These are phyloP conservation scores for Fusarium anthophilum DNA, from an alignment of 2,329 filamentous ascomycete genomes.

Conservation along the genomic window DNA sequence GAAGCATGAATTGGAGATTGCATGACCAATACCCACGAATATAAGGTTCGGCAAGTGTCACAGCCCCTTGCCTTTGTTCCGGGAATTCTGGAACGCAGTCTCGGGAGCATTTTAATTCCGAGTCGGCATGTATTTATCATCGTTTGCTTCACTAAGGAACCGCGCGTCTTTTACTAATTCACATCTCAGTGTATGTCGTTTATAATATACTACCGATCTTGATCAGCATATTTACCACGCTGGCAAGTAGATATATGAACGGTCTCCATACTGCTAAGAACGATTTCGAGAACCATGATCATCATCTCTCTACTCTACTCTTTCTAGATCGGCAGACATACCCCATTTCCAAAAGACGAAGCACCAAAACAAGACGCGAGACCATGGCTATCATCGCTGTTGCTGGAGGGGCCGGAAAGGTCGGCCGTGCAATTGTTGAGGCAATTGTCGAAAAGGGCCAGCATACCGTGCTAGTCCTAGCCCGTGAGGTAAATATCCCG, in stretches of 20 bases:
- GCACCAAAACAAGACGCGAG: background rate
- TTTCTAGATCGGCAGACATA: too few species aligned
- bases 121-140: background rate
- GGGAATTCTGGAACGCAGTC: too few species aligned
- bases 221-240: background rate
- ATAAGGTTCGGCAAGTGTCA: too few species aligned
- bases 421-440: background rate
- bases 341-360: background rate
- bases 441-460: background rate
- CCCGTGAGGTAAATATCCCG: background rate
- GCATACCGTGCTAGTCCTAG: background rate
- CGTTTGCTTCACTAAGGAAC: fast-evolving
- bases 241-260: background rate
- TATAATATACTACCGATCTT: background rate
- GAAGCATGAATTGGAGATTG: too few species aligned
- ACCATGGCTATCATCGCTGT: background rate
- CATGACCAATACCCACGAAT: too few species aligned
- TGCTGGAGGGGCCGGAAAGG: background rate
- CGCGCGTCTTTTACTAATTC: background rate
- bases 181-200: too few species aligned
- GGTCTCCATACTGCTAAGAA: too few species aligned
- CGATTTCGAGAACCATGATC: too few species aligned
- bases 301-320: fast-evolving
- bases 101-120: background rate
- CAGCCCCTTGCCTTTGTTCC: too few species aligned